Evolutionary conservation across 164 flowering plant genomes (phyloP).

Genomic region (Chloranthus sessilifolius): DNA sequence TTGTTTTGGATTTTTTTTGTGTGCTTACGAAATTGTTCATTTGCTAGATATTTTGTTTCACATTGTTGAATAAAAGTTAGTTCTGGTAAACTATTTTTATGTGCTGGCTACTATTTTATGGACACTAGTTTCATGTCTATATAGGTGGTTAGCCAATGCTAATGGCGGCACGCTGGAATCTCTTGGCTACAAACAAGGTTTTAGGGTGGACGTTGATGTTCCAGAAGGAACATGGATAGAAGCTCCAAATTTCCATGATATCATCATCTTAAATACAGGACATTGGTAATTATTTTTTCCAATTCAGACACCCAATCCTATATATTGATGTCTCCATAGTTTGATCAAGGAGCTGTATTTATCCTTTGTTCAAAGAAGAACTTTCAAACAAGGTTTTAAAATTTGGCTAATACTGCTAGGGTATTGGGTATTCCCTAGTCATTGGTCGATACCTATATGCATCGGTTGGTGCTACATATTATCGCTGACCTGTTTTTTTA

Average conservation of each 20-base stretch:
- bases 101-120: background rate
- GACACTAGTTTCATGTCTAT: slow-evolving; percentile 9
- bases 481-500: too few relatives aligned
- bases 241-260: slow-evolving; percentile 77
- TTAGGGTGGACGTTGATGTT: slow-evolving; percentile 89
- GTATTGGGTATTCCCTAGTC: too few relatives aligned
- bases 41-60: slow-evolving; percentile 1
- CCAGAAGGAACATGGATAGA: slow-evolving; percentile 84
- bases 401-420: too few relatives aligned
- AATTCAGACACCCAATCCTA: too few relatives aligned
- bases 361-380: too few relatives aligned
- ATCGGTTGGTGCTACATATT: too few relatives aligned
- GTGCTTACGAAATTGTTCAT: too few relatives aligned
- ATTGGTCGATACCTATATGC: too few relatives aligned
- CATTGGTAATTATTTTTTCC: slow-evolving; percentile 98
- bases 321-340: too few relatives aligned
- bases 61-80: slow-evolving; percentile 3
- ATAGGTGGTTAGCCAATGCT: slow-evolving; percentile 70
- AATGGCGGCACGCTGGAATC: slow-evolving; percentile 69
- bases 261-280: slow-evolving; percentile 89
- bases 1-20: too few relatives aligned
- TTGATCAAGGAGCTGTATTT: background rate
- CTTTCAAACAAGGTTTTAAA: too few relatives aligned
- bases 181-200: slow-evolving; percentile 85
- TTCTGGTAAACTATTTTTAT: background rate